Base-by-base conservation (phyloP, 768 basidiomycete genomes). In the Lactarius akahatsu region DNA sequence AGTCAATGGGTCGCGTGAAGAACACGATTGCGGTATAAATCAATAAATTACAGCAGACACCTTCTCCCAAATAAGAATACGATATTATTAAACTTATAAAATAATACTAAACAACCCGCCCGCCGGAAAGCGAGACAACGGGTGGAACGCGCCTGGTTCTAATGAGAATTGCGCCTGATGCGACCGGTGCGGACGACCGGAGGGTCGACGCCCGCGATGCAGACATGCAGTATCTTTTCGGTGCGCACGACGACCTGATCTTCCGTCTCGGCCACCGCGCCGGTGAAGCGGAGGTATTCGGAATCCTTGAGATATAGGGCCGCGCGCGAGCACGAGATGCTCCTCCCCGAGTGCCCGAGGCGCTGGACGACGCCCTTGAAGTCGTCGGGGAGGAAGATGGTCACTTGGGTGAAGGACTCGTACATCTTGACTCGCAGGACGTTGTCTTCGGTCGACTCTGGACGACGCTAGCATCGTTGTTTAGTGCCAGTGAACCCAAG, bases 341-440 rank as follows among this genome's bases (percentile, higher is more conserved):
- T 67, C 52, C 58, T 28, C 26, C 66, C 66, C 26, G 62, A 67
- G 9, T 67, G 62, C 9, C 66, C 66, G n/a, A 63, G 26, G 26
- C 66, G 66, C 20, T 34, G 32, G 34, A 67, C 66, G n/a, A 67
- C 58, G 62, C 66, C 66, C 7, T 63, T 32, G 18, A 67, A 67
- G 20, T 67, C 66, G 4, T 8, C 13, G 0, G 66, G 66, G 20
- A 67, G 41, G 54, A 63, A 67, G 34, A 67, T 4, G 13, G 66
- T 67, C 23, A 67, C 52, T 11, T 20, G 41, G 0, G 62, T 32
- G 58, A 30, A 45, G 6, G 66, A 67, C 30, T 67, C 66, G 62
- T 63, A 57, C 66, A 67, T 63, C 43, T 63, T 63, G 3, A 63
- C 58, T 4, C 62, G 62, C 26, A 67, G 20, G 3, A 60, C 54